Evolutionary conservation across 2,329 filamentous ascomycete species (phyloP), one percentile per base, ranked within the genome.

Genomic region (Xylaria multiplex): DNA sequence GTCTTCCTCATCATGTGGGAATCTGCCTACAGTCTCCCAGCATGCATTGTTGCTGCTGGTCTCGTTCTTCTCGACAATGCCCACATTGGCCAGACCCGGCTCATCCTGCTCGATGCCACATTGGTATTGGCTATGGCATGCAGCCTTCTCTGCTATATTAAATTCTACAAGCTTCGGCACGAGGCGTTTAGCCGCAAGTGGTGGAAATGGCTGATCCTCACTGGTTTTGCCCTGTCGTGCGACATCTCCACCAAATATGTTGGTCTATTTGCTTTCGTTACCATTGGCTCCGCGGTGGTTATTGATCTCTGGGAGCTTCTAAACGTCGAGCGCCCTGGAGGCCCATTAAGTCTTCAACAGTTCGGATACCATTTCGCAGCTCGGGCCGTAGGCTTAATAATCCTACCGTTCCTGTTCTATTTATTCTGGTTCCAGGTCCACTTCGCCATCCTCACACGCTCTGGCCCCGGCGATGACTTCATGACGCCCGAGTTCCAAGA

Each of bases 351-450:
- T 73, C 84, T 99, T 72, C 83, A 87, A 55, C 86, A 92, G 48
- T 98, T 97, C 77, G 88, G 85, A 71, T 95, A 96, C 82, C 96
- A 99, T 81, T 96, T 99, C 77, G 87, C 83, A 45, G 96, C 96
- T 69, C 92, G 96, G 59, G 88, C 90, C n/a, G 83, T 96, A 70
- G 94, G 92, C 14, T 84, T 99, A 62, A 93, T 98, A 73, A 78
- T 97, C 71, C 88, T 98, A 72, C 96, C 96, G 14, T 97, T 99
- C 85, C 85, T 98, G 76, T 96, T 99, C 81, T 99, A 99, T 81
- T 88, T 99, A 53, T 98, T 99, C 86, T 99, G 96, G 96, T 99
- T 99, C 90, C 96, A 99, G 85, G 94, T 99, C 35, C 96, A 99
- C 82, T 99, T 99, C 79, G 86, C 93, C 50, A 93, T 99, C 74